Base-by-base conservation (phyloP, 1,284 basidiomycete genomes). In the Boletellus sp. region DNA sequence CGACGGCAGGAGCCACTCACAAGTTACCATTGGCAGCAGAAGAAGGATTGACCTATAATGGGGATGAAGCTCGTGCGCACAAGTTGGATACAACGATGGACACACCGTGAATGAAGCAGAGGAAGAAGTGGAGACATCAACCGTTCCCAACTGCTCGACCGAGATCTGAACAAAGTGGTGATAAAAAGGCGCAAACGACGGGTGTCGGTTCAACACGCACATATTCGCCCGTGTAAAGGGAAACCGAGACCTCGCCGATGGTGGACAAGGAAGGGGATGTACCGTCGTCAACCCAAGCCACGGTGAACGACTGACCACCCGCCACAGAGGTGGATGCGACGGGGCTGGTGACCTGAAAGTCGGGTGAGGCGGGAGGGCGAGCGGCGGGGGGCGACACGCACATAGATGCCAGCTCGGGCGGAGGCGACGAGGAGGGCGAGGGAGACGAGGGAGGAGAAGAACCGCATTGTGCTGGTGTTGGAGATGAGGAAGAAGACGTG, bases 281-380 rank as follows among this genome's bases (percentile, higher is more conserved):
- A 15, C 86, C 85, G 52, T 88, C 71, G 46, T 88, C 85, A 1
- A 80, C 50, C 84, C 85, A 88, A 47, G 72, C 52, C 2, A 87
- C 74, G 0, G 63, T 67, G 65, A 81, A 85, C 13, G 74, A 52
- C 56, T 80, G 63, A 12, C 80, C 82, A 26, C 68, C 85, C 40
- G 67, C 67, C 60, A 82, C 86, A 5, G 66, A 67, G 5, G 75
- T 71, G 35, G 68, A 59, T 41, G 62, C 48, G 6, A 62, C 50
- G 16, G 85, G 85, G 45, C 72, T 54, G 33, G 76, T 71, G 40
- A 86, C 74, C 85, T 87, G 52, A 4, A 22, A 0, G 37, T 5
- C 13, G 32, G 21, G 36, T 49, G 16, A 46, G 52, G 12, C 2
- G 11, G 33, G 11, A 12, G 4, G 2, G 21, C 1, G 5, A 18